phyloP scores from a whole-genome alignment of 805 yeast species.

The Metschnikowia sp. region DNA sequence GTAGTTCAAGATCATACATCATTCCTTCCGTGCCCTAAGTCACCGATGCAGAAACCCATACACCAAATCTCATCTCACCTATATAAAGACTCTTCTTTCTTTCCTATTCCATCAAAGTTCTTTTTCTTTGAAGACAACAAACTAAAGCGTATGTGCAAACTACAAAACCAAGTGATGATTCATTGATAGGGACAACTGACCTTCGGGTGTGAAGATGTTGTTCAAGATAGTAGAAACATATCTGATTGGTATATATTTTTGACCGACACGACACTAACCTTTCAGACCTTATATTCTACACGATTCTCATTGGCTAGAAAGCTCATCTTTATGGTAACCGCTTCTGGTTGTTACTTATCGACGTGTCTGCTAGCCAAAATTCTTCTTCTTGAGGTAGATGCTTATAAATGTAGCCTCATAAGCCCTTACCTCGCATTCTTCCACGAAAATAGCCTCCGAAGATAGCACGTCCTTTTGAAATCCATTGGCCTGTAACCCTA shows the following conservation, averaged over 20 bases:
- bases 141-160: constrained; percentile 4
- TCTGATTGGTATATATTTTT: constrained; percentile 6
- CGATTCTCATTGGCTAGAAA: no score
- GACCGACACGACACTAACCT: not conserved
- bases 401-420: no score
- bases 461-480: no score
- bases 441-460: no score
- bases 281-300: not conserved
- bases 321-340: no score
- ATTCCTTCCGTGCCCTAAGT: not conserved
- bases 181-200: constrained; percentile 23
- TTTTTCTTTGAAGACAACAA: not conserved
- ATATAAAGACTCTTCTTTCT: not conserved
- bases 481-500: no score
- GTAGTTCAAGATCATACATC: no score
- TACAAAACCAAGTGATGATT: constrained; percentile 13
- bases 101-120: not conserved
- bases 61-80: not conserved
- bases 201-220: constrained; percentile 20
- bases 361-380: no score
- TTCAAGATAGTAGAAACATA: constrained; percentile 18
- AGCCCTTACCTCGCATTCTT: no score
- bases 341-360: no score
- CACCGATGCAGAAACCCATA: not conserved
- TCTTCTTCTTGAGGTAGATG: no score